phyloP scores from a whole-genome alignment of 2,329 filamentous ascomycete genomes.

The Niveomyces coronatus region DNA sequence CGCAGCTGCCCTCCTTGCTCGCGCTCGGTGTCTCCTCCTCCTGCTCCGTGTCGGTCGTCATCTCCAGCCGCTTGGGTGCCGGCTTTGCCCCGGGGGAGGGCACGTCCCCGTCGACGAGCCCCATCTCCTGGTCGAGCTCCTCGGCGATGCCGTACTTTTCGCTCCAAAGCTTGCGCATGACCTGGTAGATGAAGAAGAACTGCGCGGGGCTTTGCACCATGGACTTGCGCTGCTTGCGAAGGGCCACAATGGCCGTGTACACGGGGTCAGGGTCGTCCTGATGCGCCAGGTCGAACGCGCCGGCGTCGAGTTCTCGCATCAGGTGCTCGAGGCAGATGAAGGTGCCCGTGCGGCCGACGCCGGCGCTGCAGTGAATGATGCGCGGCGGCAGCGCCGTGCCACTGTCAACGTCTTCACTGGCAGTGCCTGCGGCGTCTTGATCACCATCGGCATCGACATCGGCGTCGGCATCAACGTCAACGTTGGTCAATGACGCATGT shows the following conservation, averaged over 20 bases:
- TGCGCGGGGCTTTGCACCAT: conserved; percentile 92
- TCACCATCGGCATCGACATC: too few relatives aligned
- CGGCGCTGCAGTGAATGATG: conserved; percentile 80
- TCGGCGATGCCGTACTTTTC: conserved; percentile 45
- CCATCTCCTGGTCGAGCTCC: conserved; percentile 14
- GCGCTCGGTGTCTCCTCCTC: conserved; percentile 17
- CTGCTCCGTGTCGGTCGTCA: conserved; percentile 34
- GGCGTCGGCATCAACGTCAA: too few relatives aligned
- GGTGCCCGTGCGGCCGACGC: conserved; percentile 86
- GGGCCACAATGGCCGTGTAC: conserved; percentile 64
- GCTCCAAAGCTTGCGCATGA: conserved; percentile 64
- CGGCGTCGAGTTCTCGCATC: conserved; percentile 68
- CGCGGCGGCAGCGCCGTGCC: conserved; percentile 39
- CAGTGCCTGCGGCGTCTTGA: too few relatives aligned
- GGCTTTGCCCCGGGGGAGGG: too few relatives aligned
- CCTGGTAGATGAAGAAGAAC: conserved; percentile 80
- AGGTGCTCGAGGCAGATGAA: conserved; percentile 96
- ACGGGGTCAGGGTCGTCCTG: conserved; percentile 48
- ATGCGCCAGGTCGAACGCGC: conserved; percentile 44
- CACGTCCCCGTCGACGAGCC: conserved; percentile 25
- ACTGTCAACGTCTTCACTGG: conserved; percentile 33
- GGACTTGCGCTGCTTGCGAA: conserved; percentile 79
- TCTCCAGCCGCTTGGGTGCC: conserved; percentile 42
- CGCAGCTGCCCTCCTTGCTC: conserved; percentile 1
- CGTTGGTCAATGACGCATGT: too few relatives aligned